These are phyloP conservation scores for Cyclaneusma minus DNA, from an alignment of 2,329 filamentous ascomycete species.

Conservation along the genomic window DNA sequence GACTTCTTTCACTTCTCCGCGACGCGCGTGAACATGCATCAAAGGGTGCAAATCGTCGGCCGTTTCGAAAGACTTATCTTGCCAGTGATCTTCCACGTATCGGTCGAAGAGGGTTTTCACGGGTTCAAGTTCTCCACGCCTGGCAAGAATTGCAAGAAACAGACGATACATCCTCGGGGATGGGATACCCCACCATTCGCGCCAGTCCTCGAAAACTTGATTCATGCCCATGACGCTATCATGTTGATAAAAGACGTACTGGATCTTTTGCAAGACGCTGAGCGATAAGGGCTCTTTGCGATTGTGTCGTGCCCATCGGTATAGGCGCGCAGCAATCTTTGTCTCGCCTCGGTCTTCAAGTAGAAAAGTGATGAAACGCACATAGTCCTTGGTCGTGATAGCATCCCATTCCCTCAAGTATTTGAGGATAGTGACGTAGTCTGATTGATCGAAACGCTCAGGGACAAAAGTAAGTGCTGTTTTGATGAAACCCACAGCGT, in stretches of 20 bases:
- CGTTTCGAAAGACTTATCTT: constrained; percentile 6
- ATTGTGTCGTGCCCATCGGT: constrained; percentile 9
- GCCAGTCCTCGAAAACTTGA: constrained; percentile 21
- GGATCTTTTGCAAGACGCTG: constrained; percentile 16
- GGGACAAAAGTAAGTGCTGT: no score
- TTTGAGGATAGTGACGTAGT: constrained; percentile 8
- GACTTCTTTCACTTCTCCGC: constrained; percentile 46
- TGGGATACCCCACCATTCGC: constrained; percentile 15
- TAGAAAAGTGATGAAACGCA: constrained; percentile 8
- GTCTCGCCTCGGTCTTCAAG: constrained; percentile 7
- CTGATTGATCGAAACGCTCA: constrained; percentile 5
- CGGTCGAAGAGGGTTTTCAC: constrained; percentile 28
- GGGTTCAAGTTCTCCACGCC: constrained; percentile 26
- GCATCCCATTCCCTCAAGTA: constrained; percentile 9
- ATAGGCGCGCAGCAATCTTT: constrained; percentile 10
- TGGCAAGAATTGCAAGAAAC: constrained; percentile 25
- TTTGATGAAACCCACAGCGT: no score
- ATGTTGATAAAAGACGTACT: constrained; percentile 16
- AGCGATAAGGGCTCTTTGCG: no score
- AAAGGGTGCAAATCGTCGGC: constrained; percentile 32
- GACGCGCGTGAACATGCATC: constrained; percentile 55
- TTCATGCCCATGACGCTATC: constrained; percentile 20
- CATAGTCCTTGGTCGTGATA: constrained; percentile 8
- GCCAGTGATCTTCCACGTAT: constrained; percentile 13
- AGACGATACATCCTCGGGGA: constrained; percentile 15